Percentiles rank a stretch among this genome's conserved stretches.
Conservation (phyloP, 2,329 filamentous ascomycete genomes). For the Colletotrichum lini region DNA sequence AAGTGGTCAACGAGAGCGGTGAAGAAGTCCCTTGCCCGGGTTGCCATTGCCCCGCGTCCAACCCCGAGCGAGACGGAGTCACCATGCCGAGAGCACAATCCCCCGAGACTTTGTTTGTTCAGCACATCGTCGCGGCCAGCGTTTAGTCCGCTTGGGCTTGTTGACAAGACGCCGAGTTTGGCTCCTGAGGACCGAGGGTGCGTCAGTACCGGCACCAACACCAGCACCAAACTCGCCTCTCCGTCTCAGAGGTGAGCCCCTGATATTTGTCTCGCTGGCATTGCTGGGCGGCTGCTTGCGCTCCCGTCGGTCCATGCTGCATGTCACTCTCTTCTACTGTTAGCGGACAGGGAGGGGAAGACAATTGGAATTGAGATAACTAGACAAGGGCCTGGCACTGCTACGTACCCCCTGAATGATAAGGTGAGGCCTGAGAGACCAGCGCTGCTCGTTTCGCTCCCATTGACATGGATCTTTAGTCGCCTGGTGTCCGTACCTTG, state of each 20-base stretch:
- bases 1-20: constrained; percentile 38
- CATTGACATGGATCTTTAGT: not conserved
- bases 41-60: constrained; percentile 28
- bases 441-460: not conserved
- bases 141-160: constrained; percentile 4
- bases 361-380: constrained; percentile 15
- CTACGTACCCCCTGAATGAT: constrained; percentile 18
- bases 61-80: constrained; percentile 30
- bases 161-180: constrained; percentile 1
- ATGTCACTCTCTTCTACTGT: constrained; percentile 8
- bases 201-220: not conserved
- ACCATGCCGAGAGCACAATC: constrained; percentile 9
- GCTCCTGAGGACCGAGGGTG: not conserved
- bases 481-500: not conserved
- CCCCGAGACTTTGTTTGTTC: constrained; percentile 28
- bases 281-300: constrained; percentile 29
- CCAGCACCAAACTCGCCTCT: constrained; percentile 1
- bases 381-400: constrained; percentile 19
- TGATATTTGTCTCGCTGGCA: constrained; percentile 19
- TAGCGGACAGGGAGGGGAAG: constrained; percentile 12
- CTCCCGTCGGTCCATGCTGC: constrained; percentile 31
- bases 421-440: constrained; percentile 14
- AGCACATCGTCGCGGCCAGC: constrained; percentile 13
- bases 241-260: not conserved
- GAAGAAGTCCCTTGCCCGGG: constrained; percentile 18